These are phyloP conservation scores for Gillenia trifoliata DNA, from an alignment of 306 rosid genomes.

Conservation along the genomic window DNA sequence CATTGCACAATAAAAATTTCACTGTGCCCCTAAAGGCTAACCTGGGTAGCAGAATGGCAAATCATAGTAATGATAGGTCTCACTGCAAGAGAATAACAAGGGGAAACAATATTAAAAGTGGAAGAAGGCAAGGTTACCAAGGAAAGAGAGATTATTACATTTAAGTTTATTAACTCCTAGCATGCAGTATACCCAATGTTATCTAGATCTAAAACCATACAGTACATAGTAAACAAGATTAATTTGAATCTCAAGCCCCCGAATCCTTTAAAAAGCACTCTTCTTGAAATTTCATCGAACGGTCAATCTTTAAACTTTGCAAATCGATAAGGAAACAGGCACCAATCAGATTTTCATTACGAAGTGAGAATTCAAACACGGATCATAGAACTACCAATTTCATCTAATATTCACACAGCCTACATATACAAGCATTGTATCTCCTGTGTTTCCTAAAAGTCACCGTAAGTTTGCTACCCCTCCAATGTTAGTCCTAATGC, in stretches of 20 bases:
- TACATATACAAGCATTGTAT: not conserved
- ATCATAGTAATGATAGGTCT: slow-evolving; percentile 72
- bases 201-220: not conserved
- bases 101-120: slow-evolving; percentile 11
- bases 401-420: not conserved
- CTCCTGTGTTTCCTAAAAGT: not conserved
- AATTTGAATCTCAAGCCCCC: not conserved
- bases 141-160: not conserved
- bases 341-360: too few relatives aligned
- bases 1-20: slow-evolving; percentile 6
- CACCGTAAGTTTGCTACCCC: not conserved
- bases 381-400: not conserved
- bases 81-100: slow-evolving; percentile 44
- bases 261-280: too few relatives aligned
- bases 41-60: slow-evolving; percentile 89
- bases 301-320: not conserved
- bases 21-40: slow-evolving; percentile 28
- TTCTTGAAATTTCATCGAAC: not conserved
- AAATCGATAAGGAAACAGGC: not conserved
- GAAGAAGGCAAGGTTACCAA: slow-evolving; percentile 3
- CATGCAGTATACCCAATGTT: not conserved
- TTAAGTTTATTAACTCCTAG: slow-evolving; percentile 5
- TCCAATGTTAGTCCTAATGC: not conserved
- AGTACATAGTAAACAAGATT: not conserved
- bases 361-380: not conserved